Percentiles rank a stretch among this genome's conserved stretches.
Conservation (phyloP, 2,329 filamentous ascomycete species). For the Sclerotiophoma versabilis region DNA sequence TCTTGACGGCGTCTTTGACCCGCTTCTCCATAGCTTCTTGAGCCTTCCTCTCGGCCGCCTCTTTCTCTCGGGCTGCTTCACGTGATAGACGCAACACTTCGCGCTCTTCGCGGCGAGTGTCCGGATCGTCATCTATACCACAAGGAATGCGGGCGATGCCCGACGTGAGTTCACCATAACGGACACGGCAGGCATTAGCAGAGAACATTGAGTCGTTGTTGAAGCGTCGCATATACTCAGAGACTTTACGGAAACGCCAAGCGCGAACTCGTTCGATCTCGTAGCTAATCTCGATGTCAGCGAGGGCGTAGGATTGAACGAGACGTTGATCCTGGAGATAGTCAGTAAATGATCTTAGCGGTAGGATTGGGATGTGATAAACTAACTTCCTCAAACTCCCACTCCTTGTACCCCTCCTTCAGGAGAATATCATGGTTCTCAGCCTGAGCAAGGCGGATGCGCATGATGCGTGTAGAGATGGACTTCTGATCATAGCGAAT, state of each 20-base stretch:
- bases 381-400: conserved; percentile 58
- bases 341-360: background rate
- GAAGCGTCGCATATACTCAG: conserved; percentile 52
- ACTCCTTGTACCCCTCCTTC: conserved; percentile 57
- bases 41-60: conserved; percentile 27
- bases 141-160: conserved; percentile 56
- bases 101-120: conserved; percentile 44
- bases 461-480: conserved; percentile 56
- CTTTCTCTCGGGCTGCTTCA: conserved; percentile 28
- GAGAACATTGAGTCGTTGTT: conserved; percentile 54
- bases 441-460: conserved; percentile 54
- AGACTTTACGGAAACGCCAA: conserved; percentile 55
- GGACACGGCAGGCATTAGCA: conserved; percentile 55
- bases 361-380: background rate
- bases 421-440: conserved; percentile 55
- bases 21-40: conserved; percentile 21
- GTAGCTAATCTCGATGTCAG: conserved; percentile 53
- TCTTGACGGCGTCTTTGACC: conserved; percentile 27
- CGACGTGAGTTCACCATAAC: conserved; percentile 50
- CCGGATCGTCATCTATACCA: conserved; percentile 52
- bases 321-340: conserved; percentile 54
- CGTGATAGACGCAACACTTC: conserved; percentile 28
- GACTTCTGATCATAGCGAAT: conserved; percentile 56
- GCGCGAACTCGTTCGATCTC: conserved; percentile 51
- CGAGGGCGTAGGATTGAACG: conserved; percentile 48